These are phyloP conservation scores for Penicillium steckii DNA, from an alignment of 495 filamentous ascomycete species.

Conservation along the genomic window DNA sequence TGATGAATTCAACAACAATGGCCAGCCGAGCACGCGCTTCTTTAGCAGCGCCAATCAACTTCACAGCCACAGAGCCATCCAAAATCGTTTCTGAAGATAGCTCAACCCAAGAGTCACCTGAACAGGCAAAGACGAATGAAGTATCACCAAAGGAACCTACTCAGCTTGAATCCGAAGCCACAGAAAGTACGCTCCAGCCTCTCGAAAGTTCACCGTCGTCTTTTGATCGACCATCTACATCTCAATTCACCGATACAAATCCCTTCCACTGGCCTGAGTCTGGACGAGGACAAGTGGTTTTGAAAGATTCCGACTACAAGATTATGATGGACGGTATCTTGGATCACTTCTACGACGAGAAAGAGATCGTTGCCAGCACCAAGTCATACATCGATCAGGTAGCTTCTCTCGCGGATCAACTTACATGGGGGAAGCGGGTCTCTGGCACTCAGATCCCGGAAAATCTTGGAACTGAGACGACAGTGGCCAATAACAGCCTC, in stretches of 20 bases:
- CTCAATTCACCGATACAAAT: conserved; percentile 27
- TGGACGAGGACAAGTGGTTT: conserved; percentile 66
- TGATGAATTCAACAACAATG: conserved; percentile 40
- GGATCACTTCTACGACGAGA: conserved; percentile 73
- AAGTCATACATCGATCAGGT: conserved; percentile 69
- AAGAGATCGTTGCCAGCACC: conserved; percentile 68
- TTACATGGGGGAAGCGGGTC: conserved; percentile 56
- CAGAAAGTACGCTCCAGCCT: conserved; percentile 3
- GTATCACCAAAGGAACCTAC: background rate
- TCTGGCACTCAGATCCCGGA: conserved; percentile 39
- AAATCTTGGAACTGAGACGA: conserved; percentile 26
- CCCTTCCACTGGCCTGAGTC: conserved; percentile 69
- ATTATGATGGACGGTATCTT: conserved; percentile 74
- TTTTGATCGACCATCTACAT: conserved; percentile 19
- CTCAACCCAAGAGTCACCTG: background rate
- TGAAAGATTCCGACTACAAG: conserved; percentile 73
- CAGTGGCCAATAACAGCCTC: conserved; percentile 38
- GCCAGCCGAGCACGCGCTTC: conserved; percentile 24
- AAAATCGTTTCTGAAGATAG: conserved; percentile 4
- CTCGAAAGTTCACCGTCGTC: conserved; percentile 42
- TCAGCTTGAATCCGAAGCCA: background rate
- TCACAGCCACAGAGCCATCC: conserved; percentile 2
- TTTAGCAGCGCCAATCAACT: conserved; percentile 5
- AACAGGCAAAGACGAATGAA: background rate
- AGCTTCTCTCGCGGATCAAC: conserved; percentile 48